Evolutionary conservation across 73 alveolate genomes (phyloP), one percentile per base, ranked within the genome.

Genomic region (Uronychia binucleata): DNA sequence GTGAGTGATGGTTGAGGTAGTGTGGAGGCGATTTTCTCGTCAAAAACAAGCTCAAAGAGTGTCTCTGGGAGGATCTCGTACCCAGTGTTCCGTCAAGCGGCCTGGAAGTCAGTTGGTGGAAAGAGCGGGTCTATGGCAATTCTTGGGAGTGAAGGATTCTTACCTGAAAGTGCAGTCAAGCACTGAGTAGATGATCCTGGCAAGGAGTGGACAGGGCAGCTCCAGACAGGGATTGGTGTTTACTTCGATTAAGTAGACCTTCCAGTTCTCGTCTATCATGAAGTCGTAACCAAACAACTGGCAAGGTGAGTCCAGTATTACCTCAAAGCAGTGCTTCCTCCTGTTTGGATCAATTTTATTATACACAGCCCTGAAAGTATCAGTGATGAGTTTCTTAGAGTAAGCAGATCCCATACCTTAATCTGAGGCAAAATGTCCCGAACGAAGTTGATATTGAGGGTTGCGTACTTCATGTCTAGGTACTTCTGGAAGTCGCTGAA

Each of bases 191-290:
- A 97, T 96, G 11, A 97, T 74, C 86, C 96, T 82, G 81, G 97
- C 95, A n/a, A 97, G 91, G 29, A 96, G 94, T 30, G 99, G 98
- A 28, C 98, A 95, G 74, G 98, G 88, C 28, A 95, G 82, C 90
- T 97, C 99, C 32, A 97, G 88, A 84, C 99, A 97, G 27, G 99
- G 99, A 79, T 98, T 97, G 32, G 98, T 96, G 82, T 97, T 97
- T 0, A 95, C 98, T 87, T 97, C 99, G 1, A 97, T 96, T 78
- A 97, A 86, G 91, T 95, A 95, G 0, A 94, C 96, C 84, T 95
- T 95, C 58, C 95, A 95, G 58, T 97, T 87, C 33, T 94, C 98
- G 90, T 96, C 99, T 31, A 97, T 83, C 98, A 97, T 95, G 77
- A 90, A 96, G 83, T 97, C 99, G 78, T 93, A 96, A 46, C 99